Percentiles rank a stretch among this genome's conserved stretches.
Evolutionary conservation across 2,329 filamentous ascomycete species (phyloP).

Genomic region (Fusarium sp.): DNA sequence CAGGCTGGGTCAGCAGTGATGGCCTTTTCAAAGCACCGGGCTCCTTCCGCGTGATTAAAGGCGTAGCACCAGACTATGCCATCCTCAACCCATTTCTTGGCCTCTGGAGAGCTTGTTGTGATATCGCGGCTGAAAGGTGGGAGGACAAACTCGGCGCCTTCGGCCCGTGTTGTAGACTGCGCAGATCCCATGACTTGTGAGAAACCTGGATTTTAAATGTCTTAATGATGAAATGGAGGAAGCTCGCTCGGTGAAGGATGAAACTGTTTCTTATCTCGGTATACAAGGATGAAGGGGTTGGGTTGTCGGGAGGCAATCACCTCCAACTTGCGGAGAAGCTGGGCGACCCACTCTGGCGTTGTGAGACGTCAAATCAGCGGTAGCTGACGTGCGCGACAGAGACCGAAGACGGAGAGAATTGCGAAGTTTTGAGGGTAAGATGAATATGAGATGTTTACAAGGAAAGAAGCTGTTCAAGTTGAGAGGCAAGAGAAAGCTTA

Average conservation of each 20-base stretch:
- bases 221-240: not conserved
- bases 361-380: slow-evolving; percentile 36
- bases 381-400: slow-evolving; percentile 27
- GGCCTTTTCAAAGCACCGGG: slow-evolving; percentile 69
- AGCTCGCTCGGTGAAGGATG: not conserved
- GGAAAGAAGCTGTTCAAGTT: not conserved
- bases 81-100: slow-evolving; percentile 74
- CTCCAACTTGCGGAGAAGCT: slow-evolving; percentile 34
- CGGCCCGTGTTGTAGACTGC: slow-evolving; percentile 11
- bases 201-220: not conserved
- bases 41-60: slow-evolving; percentile 78
- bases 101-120: slow-evolving; percentile 61
- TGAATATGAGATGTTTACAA: not conserved
- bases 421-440: not conserved
- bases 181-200: slow-evolving; percentile 22
- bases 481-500: not conserved
- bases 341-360: slow-evolving; percentile 29
- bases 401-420: slow-evolving; percentile 19
- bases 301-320: slow-evolving; percentile 26
- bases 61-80: slow-evolving; percentile 76
- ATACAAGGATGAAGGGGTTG: slow-evolving; percentile 2
- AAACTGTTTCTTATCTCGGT: not conserved
- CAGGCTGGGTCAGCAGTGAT: slow-evolving; percentile 64
- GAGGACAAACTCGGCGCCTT: slow-evolving; percentile 34
- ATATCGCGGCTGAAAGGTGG: slow-evolving; percentile 56